Percentiles rank a stretch among this genome's conserved stretches.
Evolutionary conservation across 371 early-diverging fungal genomes (phyloP).

Genomic region (Phascolomyces articulosus): DNA sequence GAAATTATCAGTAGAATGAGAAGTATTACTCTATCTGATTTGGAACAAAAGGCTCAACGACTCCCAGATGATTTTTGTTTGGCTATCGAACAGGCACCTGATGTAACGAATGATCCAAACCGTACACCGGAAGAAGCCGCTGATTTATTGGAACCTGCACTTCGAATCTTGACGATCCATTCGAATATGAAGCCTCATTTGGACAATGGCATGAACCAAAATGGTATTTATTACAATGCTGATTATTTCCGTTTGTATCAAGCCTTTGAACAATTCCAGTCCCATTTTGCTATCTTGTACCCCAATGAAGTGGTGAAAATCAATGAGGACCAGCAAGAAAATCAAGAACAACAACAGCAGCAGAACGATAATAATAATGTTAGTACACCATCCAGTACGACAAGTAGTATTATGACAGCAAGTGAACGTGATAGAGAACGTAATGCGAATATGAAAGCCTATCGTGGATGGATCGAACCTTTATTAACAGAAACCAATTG

Average conservation of each 20-base stretch:
- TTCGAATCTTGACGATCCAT: constrained; percentile 34
- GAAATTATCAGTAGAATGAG: constrained; percentile 48
- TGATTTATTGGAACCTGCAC: constrained; percentile 31
- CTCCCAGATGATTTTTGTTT: constrained; percentile 30
- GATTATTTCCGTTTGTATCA: constrained; percentile 49
- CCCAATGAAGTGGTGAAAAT: constrained; percentile 37
- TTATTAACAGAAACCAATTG: constrained; percentile 45
- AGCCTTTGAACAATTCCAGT: constrained; percentile 51
- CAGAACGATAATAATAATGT: too few species aligned
- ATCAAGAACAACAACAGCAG: neutral
- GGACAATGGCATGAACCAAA: constrained; percentile 55
- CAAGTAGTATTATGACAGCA: neutral
- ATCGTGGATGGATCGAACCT: constrained; percentile 51
- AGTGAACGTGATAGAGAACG: constrained; percentile 40
- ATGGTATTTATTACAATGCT: constrained; percentile 52
- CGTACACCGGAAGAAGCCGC: constrained; percentile 33
- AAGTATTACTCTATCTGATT: constrained; percentile 37
- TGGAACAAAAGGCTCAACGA: constrained; percentile 43
- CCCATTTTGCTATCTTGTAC: constrained; percentile 33
- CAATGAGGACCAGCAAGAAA: neutral
- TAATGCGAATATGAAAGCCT: constrained; percentile 53
- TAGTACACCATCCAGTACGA: too few species aligned
- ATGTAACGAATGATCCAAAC: constrained; percentile 9
- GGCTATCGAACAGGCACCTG: constrained; percentile 32
- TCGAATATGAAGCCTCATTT: constrained; percentile 53